Base-by-base conservation (phyloP, 2,329 filamentous ascomycete species). In the Monosporascus sp. region DNA sequence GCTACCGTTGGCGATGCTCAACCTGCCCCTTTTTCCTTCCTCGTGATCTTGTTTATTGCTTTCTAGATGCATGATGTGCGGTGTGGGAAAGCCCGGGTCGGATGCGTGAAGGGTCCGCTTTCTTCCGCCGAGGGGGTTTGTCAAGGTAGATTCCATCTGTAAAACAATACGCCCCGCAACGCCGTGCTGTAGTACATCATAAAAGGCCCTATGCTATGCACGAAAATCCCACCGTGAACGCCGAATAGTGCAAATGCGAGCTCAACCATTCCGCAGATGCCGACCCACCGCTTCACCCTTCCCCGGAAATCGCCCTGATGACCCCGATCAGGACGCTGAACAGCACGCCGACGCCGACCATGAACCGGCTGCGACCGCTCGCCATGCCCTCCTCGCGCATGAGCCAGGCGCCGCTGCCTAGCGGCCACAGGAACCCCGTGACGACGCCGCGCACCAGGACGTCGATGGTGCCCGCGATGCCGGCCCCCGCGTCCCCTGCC, bases 381-480 rank as follows among this genome's bases (percentile, higher is more conserved):
- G 91, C 96, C 54, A 97, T 85, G 1, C 89, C 91, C 53, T 94
- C 89, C 69, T 96, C 90, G 54, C 92, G 79, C 59, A 93, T 80
- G 48, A 95, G 74, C 90, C 92, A 97, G 50, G 87, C 84, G 52
- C 93, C 75, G 63, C 89, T 91, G 0, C 90, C 93, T 9, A 97
- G 71, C 4, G 94, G 94, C 83, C 93, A 97, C 68, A 99, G 88
- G 75, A 97, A 99, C 0, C 94, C 94, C 63, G 94, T 89, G 54
- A 95, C 75, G 69, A 94, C 90, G 5, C 92, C 94, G 72, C 86
- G 89, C 54, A 97, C 78, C 74, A 97, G 83, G 64, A 95, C 86
- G 65, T 97, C 93, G 45, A 96, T 74, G 11, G 88, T 80, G 0
- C 82, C 84, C 17, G 69, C 63, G 48, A 74, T 75, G 25, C 72